Base-by-base conservation (phyloP, 805 yeast genomes). In the Zygosaccharomyces rouxii region DNA sequence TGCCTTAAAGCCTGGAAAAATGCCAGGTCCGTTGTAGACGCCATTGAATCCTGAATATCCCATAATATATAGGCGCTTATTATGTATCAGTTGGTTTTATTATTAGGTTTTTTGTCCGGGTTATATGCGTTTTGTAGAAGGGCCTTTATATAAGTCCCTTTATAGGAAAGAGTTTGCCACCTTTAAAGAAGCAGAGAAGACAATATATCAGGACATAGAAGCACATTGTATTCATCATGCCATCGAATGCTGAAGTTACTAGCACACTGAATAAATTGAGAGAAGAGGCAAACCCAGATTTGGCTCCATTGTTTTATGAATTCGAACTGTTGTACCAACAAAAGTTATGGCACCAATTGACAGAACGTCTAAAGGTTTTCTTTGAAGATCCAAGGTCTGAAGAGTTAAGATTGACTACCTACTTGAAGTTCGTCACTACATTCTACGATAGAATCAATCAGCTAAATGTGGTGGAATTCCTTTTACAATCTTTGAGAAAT, bases 281-380 rank as follows among this genome's bases (percentile, higher is more conserved):
- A 46, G 74, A 75, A 58, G 85, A 83, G 60, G 74, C 82, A 4
- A 87, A 84, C 50, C 71, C 78, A 3, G 88, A 83, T 35, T 72
- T 89, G 45, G 72, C 80, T 7, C 78, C 81, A 25, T 66, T 64
- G n/a, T 64, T 66, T 28, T 52, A 58, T 26, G 65, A 64, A 33
- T 77, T 92, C 63, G 97, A 90, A 62, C 96, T 89, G 59, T 73
- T 75, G 49, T 86, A 88, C 70, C 96, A 89, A 62, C 76, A 96
- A 57, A 89, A 89, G 67, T 77, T 92, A 64, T 94, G 97, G 97
- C 95, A 85, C 71, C 98, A 94, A 72, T 77, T 94, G 63, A 87
- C 97, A 2, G 78, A 79, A 52, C 69, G 79, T 5, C 72, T 94
- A 49, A 69, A 71, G 30, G 76, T 75, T 53, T 78, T 90, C 62